Evolutionary conservation across 2,329 filamentous ascomycete genomes (phyloP), one percentile per base, ranked within the genome.

Genomic region (Talaromyces sp.): DNA sequence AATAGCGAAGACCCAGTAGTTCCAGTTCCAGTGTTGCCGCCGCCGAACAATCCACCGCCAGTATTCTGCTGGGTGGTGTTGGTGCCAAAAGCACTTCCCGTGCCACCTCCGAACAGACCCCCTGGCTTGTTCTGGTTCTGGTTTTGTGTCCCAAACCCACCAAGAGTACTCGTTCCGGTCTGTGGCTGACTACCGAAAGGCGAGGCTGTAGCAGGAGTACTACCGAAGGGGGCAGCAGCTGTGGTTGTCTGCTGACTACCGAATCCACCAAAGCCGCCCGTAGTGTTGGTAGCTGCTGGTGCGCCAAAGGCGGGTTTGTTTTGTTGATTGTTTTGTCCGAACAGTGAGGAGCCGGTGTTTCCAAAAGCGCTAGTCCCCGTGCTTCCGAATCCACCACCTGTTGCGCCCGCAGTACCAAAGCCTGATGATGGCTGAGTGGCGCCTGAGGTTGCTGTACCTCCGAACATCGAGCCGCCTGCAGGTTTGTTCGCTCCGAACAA

Each of bases 401-500:
- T 41, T 7, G 60, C 49, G 32, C 50, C 65, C 17, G 65, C 41
- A 16, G 65, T 68, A 33, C 64, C 70, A 13, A 74, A 73, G 48
- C 77, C 56, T 13, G 70, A 67, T 13, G 70, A 67, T 13, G 69
- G 63, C 37, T 73, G 70, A 7, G 71, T 61, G 13, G 71, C 63
- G 10, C 50, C 57, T n/a, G 66, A 52, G 20, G 61, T 52, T 43
- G 65, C 58, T 22, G 60, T 56, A 29, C 69, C 65, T 19, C 73
- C 70, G 45, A 74, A 75, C 20, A 76, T 58, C 39, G 67, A 66
- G 44, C 63, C 68, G 44, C 63, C 68, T 11, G 70, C 72, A 8
- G 78, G 72, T 55, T 77, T 81, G 24, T 75, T 44, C 17, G 60
- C 72, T 19, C 74, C 73, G 52, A 80, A 80, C 43, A 80, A 56